phyloP scores from a whole-genome alignment of 129 eudicot species.

The Ambrosia trifida region DNA sequence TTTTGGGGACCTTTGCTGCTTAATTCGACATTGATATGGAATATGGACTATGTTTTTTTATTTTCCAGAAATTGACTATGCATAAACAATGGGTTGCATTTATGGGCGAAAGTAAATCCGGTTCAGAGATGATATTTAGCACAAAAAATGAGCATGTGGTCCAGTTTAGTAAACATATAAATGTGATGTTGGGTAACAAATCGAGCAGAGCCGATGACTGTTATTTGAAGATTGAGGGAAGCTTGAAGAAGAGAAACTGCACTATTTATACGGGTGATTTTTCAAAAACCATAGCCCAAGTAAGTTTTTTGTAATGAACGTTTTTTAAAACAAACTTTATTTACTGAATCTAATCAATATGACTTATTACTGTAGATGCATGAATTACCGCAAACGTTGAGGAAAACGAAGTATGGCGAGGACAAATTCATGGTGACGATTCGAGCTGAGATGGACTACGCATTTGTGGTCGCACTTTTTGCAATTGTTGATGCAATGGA shows the following conservation, averaged over 20 bases:
- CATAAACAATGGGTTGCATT: slow-evolving; percentile 25
- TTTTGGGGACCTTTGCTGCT: no score
- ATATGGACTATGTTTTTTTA: neutral
- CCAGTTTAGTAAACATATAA: slow-evolving; percentile 11
- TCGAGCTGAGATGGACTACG: neutral
- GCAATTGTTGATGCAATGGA: neutral
- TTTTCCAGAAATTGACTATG: neutral
- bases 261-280: slow-evolving; percentile 36
- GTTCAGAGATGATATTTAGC: slow-evolving; percentile 14
- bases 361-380: neutral
- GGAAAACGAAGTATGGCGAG: neutral
- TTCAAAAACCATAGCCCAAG: slow-evolving; percentile 39
- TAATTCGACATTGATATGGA: neutral
- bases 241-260: slow-evolving; percentile 45
- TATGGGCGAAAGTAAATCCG: slow-evolving; percentile 1
- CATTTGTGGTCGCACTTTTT: neutral
- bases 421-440: neutral
- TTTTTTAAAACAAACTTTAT: neutral
- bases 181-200: slow-evolving; percentile 34
- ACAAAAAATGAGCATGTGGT: slow-evolving; percentile 6
- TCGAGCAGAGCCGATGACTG: neutral
- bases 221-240: slow-evolving; percentile 41
- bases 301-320: no score
- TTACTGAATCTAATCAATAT: no score
- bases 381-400: neutral